phyloP scores from a whole-genome alignment of 257 asterid genomes.

The Penstemon eatonii region DNA sequence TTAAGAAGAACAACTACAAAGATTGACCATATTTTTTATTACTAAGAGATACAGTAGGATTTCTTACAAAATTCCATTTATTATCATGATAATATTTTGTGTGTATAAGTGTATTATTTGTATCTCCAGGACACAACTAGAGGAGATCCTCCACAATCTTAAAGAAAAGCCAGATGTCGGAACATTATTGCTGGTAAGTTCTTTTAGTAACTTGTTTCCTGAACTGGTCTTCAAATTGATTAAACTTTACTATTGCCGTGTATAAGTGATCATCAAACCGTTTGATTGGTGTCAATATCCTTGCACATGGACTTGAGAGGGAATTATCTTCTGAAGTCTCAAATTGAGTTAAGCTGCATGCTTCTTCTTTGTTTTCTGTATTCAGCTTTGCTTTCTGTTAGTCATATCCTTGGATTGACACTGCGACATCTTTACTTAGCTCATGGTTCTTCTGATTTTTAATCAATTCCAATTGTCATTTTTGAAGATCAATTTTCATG shows the following conservation, averaged over 20 bases:
- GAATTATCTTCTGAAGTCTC: conserved; percentile 16
- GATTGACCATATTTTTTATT: conserved; percentile 11
- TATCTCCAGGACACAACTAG: conserved; percentile 63
- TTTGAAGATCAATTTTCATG: neutral
- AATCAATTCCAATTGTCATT: too few species aligned
- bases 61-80: conserved; percentile 6
- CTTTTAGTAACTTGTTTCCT: conserved; percentile 15
- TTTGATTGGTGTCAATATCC: conserved; percentile 14
- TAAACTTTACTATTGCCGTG: conserved; percentile 14
- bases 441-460: conserved; percentile 2
- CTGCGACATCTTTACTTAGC: neutral
- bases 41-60: conserved; percentile 14
- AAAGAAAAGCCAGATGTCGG: conserved; percentile 98
- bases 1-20: conserved; percentile 15
- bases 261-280: conserved; percentile 16
- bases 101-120: conserved; percentile 15
- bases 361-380: conserved; percentile 4
- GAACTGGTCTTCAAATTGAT: conserved; percentile 22
- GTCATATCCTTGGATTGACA: conserved; percentile 10
- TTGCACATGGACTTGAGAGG: conserved; percentile 13
- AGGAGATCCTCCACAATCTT: conserved; percentile 83
- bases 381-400: conserved; percentile 22
- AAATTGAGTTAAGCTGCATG: conserved; percentile 10
- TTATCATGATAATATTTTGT: conserved; percentile 22
- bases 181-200: conserved; percentile 67